Percentiles rank a stretch among this genome's conserved stretches.
Evolutionary conservation across 2,329 filamentous ascomycete species (phyloP).

Genomic region (Ophiostoma angusticollis): DNA sequence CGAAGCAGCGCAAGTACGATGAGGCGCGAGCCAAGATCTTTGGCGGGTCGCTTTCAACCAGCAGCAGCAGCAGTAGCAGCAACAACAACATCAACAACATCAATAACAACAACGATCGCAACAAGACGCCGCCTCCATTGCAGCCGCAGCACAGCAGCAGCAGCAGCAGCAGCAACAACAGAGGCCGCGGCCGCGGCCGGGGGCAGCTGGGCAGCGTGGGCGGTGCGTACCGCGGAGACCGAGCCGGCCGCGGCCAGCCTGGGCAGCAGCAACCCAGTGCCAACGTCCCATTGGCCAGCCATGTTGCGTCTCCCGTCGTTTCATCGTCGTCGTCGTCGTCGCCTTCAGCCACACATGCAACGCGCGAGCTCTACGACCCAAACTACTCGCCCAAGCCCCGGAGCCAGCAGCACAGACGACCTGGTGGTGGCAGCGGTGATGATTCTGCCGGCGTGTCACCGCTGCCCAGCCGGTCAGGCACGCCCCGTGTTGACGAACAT

Average conservation of each 20-base stretch:
- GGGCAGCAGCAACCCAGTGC: slow-evolving; percentile 18
- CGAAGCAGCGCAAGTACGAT: slow-evolving; percentile 83
- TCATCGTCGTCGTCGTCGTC: neutral
- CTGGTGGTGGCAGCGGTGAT: slow-evolving; percentile 16
- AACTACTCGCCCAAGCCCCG: slow-evolving; percentile 50
- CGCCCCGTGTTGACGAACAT: slow-evolving; percentile 47
- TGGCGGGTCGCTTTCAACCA: slow-evolving; percentile 33
- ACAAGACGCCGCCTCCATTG: neutral
- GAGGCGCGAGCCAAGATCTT: slow-evolving; percentile 82
- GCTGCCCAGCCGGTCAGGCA: slow-evolving; percentile 28
- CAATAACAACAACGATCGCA: neutral
- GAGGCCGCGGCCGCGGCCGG: slow-evolving; percentile 33
- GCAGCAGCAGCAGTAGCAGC: slow-evolving; percentile 20
- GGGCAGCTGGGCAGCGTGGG: slow-evolving; percentile 26
- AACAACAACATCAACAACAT: neutral
- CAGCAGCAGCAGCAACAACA: slow-evolving; percentile 27
- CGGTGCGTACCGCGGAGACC: slow-evolving; percentile 2
- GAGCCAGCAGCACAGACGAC: slow-evolving; percentile 30
- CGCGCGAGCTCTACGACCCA: slow-evolving; percentile 65
- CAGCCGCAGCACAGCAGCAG: neutral
- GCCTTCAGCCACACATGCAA: slow-evolving; percentile 6
- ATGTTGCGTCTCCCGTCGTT: neutral
- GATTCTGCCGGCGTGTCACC: slow-evolving; percentile 15
- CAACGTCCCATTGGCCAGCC: neutral
- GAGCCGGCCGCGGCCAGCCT: slow-evolving; percentile 11